Base-by-base conservation (phyloP, 2,329 filamentous ascomycete species). In the Thermoascus crustaceus region DNA sequence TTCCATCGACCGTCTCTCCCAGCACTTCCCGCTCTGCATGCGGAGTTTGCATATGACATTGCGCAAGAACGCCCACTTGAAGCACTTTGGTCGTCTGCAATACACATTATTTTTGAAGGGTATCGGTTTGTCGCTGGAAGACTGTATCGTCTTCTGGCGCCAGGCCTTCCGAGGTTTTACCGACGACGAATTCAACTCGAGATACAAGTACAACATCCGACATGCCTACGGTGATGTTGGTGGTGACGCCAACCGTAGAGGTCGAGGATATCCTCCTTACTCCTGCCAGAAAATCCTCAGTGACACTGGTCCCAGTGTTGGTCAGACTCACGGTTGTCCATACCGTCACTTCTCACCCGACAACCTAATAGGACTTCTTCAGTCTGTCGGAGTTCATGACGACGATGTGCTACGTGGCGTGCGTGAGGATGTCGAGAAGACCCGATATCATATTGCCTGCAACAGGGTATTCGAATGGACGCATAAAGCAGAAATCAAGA, bases 71-170 rank as follows among this genome's bases (percentile, higher is more conserved):
- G 80, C 80, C 8, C 88, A 98, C 55, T 71, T 98, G 44, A 95
- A 95, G 64, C 88, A 98, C 61, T 94, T 73, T 53, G 88, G 87
- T 9, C 84, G 91, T 44, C 71, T 96, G 7, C 91, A 98, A 63
- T 98, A 96, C 68, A 85, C 85, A 0, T 76, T 98, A 3, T 98
- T 98, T 73, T 73, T 98, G 39, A 98, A 98, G 63, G 91, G 91
- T 26, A 86, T 96, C 40, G 91, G 91, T 0, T 69, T 98, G 18
- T 86, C 76, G 44, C 68, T 98, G n/a, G 87, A 95, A 53, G 89
- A 98, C 61, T 86, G 79, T 49, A 73, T 98, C 16, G 50, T 86
- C 8, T 98, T 98, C 68, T 98, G 91, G 91, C 80, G 91, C 7
- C 75, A 78, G 43, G 71, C 75, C 18, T 96, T 98, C 73, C 79